Evolutionary conservation across 352 stramenopile species (phyloP), one percentile per base, ranked within the genome.

Genomic region (Pythium oligandrum): DNA sequence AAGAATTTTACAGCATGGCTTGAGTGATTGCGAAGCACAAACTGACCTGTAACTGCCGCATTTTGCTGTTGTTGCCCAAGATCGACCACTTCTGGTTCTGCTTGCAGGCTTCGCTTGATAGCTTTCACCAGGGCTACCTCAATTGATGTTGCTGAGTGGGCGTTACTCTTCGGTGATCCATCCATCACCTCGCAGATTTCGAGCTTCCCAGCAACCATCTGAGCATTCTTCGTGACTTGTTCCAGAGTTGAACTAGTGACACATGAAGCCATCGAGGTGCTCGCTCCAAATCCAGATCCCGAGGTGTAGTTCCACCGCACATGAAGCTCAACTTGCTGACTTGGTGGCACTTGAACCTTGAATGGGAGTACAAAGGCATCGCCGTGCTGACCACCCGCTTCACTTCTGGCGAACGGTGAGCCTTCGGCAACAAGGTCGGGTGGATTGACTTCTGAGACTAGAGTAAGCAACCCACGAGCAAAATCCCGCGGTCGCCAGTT

Each of bases 31-130:
- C 68, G 61, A 31, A 95, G 63, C 40, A 90, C 57, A 48, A 93
- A 71, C 33, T 88, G 55, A 7, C 81, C 77, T 39, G 70, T 59
- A 4, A 82, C 68, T 32, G 87, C 69, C 0, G 68, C 59, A 38
- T 83, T 79, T 50, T 88, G 85, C 47, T 91, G 76, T 32, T 90
- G 76, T 38, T 91, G 79, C 37, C 85, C 83, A 44, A 95, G 71
- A 57, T 95, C 81, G 40, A 95, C 53, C 6, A 59, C 48, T n/a
- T 87, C 81, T 3, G 59, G 55, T 11, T 93, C 81, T n/a, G 93
- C 63, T 40, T 70, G 72, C 4, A 95, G 59, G 26, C 81, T 88
- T 39, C 69, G 59, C 33, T 88, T 83, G 4, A 76, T 64, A 33
- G 77, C 64, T 62, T 93, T 95, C 30, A 87, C 67, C 17, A 95